Evolutionary conservation across 352 stramenopile genomes (phyloP).

Genomic region (Globisporangium abappressorium): DNA sequence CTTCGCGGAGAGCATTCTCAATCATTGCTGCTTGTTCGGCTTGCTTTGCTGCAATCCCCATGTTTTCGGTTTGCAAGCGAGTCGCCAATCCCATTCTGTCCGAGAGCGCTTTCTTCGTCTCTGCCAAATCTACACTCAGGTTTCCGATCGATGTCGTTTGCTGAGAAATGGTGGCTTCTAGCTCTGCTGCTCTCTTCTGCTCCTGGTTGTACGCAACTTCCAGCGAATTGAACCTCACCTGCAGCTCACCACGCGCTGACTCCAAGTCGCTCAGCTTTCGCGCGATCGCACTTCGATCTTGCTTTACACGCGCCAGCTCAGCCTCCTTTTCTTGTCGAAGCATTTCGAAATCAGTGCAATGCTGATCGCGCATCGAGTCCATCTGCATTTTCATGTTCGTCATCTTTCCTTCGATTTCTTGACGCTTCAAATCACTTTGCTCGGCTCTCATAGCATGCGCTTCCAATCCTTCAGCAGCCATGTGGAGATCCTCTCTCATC

Average conservation of each 20-base stretch:
- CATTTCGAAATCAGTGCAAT: conserved; percentile 60
- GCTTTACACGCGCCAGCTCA: conserved; percentile 45
- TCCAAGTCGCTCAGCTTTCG: conserved; percentile 27
- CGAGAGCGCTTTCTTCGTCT: conserved; percentile 83
- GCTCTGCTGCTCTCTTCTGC: conserved; percentile 34
- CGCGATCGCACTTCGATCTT: conserved; percentile 28
- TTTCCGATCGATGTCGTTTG: conserved; percentile 64
- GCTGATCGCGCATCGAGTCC: conserved; percentile 50
- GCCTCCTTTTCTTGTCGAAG: conserved; percentile 57
- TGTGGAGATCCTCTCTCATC: conserved; percentile 65
- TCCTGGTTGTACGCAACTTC: conserved; percentile 36
- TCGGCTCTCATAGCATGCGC: conserved; percentile 59
- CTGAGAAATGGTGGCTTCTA: conserved; percentile 46
- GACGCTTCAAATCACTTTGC: conserved; percentile 44
- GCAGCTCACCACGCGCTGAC: conserved; percentile 27
- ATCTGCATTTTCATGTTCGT: conserved; percentile 45
- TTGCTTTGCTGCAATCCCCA: conserved; percentile 75
- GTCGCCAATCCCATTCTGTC: conserved; percentile 79
- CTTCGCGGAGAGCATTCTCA: conserved; percentile 64
- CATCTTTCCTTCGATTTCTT: conserved; percentile 53
- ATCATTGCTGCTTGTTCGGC: conserved; percentile 76
- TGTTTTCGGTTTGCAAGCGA: conserved; percentile 83
- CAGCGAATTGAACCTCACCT: conserved; percentile 27
- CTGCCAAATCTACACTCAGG: conserved; percentile 66
- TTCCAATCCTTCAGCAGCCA: conserved; percentile 66